Base-by-base conservation (phyloP, 352 stramenopile species). In the Pythium biforme region DNA sequence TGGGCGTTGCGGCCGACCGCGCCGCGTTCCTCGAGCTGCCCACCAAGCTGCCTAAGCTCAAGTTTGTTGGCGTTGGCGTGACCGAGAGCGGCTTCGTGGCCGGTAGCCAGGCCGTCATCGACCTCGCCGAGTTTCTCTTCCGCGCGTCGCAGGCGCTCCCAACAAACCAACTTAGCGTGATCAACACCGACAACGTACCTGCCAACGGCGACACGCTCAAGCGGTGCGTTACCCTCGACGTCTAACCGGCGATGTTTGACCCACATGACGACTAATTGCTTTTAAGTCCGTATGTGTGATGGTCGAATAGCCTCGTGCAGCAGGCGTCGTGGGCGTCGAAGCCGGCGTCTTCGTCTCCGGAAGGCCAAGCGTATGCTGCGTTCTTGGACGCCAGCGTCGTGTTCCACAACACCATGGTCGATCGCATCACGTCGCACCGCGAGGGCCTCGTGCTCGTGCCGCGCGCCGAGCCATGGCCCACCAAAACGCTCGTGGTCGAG, bases 351-450 rank as follows among this genome's bases (percentile, higher is more conserved):
- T 59, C 71, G 15, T 23, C 54, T 1, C 23, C 46, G n/a, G 48
- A 61, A n/a, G 40, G 20, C 45, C 17, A 49, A 39, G 31, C 66
- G 20, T 84, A 89, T 45, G 47, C 40, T 1, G 45, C 46, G 6
- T 89, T 86, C 52, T n/a, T 90, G n/a, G 52, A 55, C 2, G 29
- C 55, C 11, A 75, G 83, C 3, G 81, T 92, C 43, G 65, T 76
- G 15, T 95, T 92, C 49, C 82, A 95, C 72, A 93, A 92, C 64
- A 89, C 83, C 3, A 95, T 95, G 82, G 86, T 95, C 14, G 86
- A 94, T 40, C 72, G 86, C n/a, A 71, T 95, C 26, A 90, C 79
- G 34, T 73, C 69, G 7, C 77, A 89, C 47, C 70, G 83, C 6
- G 54, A 46, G 1, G 63, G 62, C 14, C 71, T 88, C 60, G 31